Evolutionary conservation across 2,329 filamentous ascomycete species (phyloP), one percentile per base, ranked within the genome.

Genomic region (Drechmeria coniospora): DNA sequence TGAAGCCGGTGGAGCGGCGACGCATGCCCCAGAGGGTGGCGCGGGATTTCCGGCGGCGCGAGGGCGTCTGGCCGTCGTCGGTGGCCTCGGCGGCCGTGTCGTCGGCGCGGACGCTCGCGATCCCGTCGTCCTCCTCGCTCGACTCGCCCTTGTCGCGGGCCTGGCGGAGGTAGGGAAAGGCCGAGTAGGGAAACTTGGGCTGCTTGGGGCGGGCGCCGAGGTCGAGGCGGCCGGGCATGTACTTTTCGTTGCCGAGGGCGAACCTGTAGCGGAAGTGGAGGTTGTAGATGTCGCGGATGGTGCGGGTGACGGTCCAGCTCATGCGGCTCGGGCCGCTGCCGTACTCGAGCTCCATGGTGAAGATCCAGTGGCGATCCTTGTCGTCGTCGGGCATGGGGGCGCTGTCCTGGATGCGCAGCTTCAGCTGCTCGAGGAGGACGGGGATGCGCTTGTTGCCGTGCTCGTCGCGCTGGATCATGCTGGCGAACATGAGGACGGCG

Each of bases 401-500:
- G 43, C 83, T 92, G 43, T 94, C 82, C 7, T 74, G 78, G 33
- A 98, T 79, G 32, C 69, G 74, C 33, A 98, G 66, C 50, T 92
- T 93, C 33, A 98, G 65, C 56, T 98, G 90, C 51, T 98, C 90
- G 6, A 98, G 66, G 4, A 98, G 68, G 29, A 98, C 84, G 0
- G 90, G 90, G 32, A 98, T 93, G 33, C 86, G 75, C 55, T 82
- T 90, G 53, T 92, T 90, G 26, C 87, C 84, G 43, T 94, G 82
- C 53, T 98, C 90, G 42, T 98, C 90, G 32, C 90, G 71, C 55
- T 95, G 90, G 42, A 95, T 90, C 81, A 95, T 94, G 46, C 86
- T 94, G 6, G 90, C 90, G 28, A 98, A 61, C 53, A 98, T 92
- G 32, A 98, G 61, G 13, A 87, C 90, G 15, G 90, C 90, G 4